A percentile compares a stretch with the other conserved stretches of the same genome.
Evolutionary conservation across 176 grass and related monocot species (phyloP).

Genomic region (Phoenix roebelenii): DNA sequence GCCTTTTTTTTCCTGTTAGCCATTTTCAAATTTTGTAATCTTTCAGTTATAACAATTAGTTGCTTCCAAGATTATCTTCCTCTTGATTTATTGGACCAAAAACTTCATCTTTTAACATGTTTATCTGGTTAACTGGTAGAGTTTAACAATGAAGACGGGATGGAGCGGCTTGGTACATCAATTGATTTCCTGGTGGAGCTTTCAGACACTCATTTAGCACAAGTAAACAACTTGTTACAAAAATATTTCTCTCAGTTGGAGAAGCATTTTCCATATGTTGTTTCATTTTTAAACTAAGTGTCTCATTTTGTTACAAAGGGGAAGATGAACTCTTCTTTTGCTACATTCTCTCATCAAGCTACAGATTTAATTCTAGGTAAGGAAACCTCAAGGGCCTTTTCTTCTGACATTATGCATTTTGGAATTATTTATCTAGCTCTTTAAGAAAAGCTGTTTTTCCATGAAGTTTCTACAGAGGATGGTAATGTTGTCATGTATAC

Average conservation of each 20-base stretch:
- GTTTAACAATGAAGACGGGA: slow-evolving; percentile 57
- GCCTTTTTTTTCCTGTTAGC: too few relatives aligned
- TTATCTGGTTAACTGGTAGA: slow-evolving; percentile 14
- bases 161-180: slow-evolving; percentile 59
- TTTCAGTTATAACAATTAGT: too few relatives aligned
- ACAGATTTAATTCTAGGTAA: slow-evolving; percentile 76
- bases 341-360: slow-evolving; percentile 88
- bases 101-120: too few relatives aligned
- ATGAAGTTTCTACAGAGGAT: too few relatives aligned
- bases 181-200: slow-evolving; percentile 75
- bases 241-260: neutral
- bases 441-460: too few relatives aligned
- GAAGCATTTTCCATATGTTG: neutral
- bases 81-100: too few relatives aligned
- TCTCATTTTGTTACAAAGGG: slow-evolving; percentile 35
- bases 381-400: neutral
- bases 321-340: slow-evolving; percentile 42
- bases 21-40: too few relatives aligned
- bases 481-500: too few relatives aligned
- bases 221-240: slow-evolving; percentile 39
- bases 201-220: slow-evolving; percentile 45
- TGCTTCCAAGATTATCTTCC: too few relatives aligned
- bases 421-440: too few relatives aligned
- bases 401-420: too few relatives aligned
- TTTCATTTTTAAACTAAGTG: neutral